phyloP scores from a whole-genome alignment of 2,329 filamentous ascomycete genomes.

The Didymella arachidicola region DNA sequence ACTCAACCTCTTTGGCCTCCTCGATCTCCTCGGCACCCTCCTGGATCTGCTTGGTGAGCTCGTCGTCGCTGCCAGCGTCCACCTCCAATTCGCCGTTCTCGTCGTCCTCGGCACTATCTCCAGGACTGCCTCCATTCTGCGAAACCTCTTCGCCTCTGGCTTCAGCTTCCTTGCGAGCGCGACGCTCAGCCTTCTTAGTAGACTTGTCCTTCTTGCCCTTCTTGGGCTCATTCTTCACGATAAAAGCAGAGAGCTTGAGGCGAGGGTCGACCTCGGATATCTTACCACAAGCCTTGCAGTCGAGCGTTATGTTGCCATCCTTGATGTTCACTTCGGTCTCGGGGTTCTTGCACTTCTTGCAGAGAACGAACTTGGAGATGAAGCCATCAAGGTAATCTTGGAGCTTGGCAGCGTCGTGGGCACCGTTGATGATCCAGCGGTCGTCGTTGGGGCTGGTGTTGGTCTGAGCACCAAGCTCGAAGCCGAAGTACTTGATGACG shows the following conservation, averaged over 20 bases:
- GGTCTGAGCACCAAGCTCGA: conserved; percentile 97
- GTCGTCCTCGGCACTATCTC: conserved; percentile 71
- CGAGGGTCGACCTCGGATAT: conserved; percentile 89
- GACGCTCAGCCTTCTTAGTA: conserved; percentile 85
- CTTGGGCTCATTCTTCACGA: conserved; percentile 94
- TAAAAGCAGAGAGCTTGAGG: conserved; percentile 96
- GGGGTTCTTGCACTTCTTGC: conserved; percentile 99
- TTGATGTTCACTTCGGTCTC: conserved; percentile 97
- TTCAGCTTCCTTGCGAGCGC: conserved; percentile 78
- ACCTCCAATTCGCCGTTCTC: conserved; percentile 71
- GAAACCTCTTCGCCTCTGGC: conserved; percentile 63
- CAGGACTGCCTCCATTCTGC: conserved; percentile 66
- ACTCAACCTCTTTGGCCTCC: conserved; percentile 83
- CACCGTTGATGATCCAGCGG: conserved; percentile 99
- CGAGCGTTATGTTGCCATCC: conserved; percentile 87
- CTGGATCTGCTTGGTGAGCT: conserved; percentile 80
- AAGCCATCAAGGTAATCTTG: conserved; percentile 99
- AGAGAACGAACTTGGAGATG: conserved; percentile 98
- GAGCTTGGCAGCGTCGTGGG: conserved; percentile 92
- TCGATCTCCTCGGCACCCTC: conserved; percentile 76
- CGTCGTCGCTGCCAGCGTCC: conserved; percentile 86
- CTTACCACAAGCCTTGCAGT: conserved; percentile 98
- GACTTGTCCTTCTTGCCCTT: conserved; percentile 97
- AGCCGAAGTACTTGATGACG: conserved; percentile 99
- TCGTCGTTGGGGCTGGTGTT: conserved; percentile 97